Evolutionary conservation across 768 basidiomycete genomes (phyloP).

Genomic region (Calocera cornea): DNA sequence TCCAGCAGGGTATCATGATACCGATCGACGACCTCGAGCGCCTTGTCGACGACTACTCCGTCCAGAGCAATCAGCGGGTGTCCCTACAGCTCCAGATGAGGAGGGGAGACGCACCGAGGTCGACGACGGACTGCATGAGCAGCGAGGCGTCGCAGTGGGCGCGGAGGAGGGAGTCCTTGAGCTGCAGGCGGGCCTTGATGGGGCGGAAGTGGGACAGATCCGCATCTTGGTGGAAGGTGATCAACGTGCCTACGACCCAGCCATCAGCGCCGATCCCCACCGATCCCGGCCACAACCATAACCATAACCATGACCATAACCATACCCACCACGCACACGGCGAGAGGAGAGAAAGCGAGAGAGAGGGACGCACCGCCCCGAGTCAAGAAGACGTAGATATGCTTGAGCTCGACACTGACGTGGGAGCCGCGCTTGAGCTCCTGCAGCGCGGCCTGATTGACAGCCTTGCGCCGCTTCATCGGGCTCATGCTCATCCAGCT

Average conservation of each 20-base stretch:
- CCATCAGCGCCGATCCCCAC: not conserved
- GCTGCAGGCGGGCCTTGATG: slow-evolving; percentile 43
- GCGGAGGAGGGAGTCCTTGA: slow-evolving; percentile 46
- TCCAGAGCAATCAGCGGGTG: not conserved
- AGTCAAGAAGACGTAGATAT: slow-evolving; percentile 55
- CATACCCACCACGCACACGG: no score
- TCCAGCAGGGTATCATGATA: slow-evolving; percentile 50
- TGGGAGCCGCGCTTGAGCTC: slow-evolving; percentile 42
- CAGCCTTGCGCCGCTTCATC: not conserved
- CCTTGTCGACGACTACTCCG: slow-evolving; percentile 49
- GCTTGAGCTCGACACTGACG: slow-evolving; percentile 44
- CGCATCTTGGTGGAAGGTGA: slow-evolving; percentile 40
- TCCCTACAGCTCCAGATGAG: no score
- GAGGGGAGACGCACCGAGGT: slow-evolving; percentile 28
- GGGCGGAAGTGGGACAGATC: slow-evolving; percentile 38
- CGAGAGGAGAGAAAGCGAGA: not conserved
- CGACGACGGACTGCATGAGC: slow-evolving; percentile 54
- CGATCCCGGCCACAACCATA: not conserved
- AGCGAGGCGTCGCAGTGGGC: slow-evolving; percentile 53
- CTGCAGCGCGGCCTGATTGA: slow-evolving; percentile 8
- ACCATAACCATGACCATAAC: no score
- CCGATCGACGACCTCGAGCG: slow-evolving; percentile 41
- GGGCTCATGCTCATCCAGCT: not conserved
- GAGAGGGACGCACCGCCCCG: slow-evolving; percentile 37
- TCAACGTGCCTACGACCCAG: slow-evolving; percentile 51